Evolutionary conservation across 164 flowering plant species (phyloP).

Genomic region (Nymphaea thermarum): DNA sequence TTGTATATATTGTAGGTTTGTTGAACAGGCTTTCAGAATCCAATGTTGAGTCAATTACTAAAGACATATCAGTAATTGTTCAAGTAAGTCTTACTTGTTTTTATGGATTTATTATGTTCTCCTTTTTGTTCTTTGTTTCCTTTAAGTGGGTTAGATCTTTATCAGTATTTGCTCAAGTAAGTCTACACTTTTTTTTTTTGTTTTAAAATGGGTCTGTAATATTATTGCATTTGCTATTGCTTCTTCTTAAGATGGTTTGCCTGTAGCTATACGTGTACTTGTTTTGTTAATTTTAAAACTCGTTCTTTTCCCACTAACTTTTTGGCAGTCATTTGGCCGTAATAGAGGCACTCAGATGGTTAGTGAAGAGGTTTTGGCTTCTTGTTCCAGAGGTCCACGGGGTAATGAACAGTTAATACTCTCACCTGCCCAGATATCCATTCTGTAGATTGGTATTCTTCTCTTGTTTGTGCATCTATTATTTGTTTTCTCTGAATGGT

Average conservation of each 20-base stretch:
- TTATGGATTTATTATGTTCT: too few species aligned
- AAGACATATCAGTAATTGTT: conserved; percentile 48
- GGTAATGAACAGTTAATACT: conserved; percentile 85
- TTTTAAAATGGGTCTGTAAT: not conserved
- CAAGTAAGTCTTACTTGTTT: conserved; percentile 20
- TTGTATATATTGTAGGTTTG: conserved; percentile 49
- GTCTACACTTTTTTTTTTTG: not conserved
- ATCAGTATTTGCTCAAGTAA: not conserved
- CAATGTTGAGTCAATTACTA: conserved; percentile 72
- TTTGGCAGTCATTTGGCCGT: conserved; percentile 53
- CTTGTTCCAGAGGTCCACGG: conserved; percentile 75
- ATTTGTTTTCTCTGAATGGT: too few species aligned
- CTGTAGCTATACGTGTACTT: too few species aligned
- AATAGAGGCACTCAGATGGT: conserved; percentile 55
- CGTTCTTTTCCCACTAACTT: not conserved
- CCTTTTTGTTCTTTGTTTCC: not conserved
- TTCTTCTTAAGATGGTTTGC: too few species aligned
- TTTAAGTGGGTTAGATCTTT: not conserved
- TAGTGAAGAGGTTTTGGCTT: conserved; percentile 63
- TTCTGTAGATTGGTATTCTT: not conserved
- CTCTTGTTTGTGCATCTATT: too few species aligned
- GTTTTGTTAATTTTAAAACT: too few species aligned
- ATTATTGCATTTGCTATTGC: too few species aligned
- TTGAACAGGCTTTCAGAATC: conserved; percentile 79
- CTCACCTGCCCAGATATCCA: not conserved